A percentile compares a stretch with the other conserved stretches of the same genome.
These are phyloP conservation scores for Tothia fuscella DNA, from an alignment of 2,329 filamentous ascomycete genomes.

Conservation along the genomic window DNA sequence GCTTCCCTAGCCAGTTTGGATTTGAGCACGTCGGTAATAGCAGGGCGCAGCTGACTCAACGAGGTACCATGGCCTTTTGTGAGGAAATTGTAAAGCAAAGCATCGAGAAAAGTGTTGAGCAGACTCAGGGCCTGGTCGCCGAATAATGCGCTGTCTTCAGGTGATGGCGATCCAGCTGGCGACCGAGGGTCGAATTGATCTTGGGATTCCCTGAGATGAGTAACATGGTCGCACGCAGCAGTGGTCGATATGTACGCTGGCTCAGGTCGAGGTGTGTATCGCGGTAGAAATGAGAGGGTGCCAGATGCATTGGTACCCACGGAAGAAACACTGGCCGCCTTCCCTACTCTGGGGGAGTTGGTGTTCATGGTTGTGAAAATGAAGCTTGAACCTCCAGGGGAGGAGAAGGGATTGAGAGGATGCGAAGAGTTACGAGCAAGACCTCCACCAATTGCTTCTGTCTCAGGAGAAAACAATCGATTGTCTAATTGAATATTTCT, in stretches of 20 bases:
- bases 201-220: slow-evolving; percentile 71
- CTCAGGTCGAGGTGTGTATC: slow-evolving; percentile 50
- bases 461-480: too few species aligned
- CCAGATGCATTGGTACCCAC: slow-evolving; percentile 36
- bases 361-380: too few species aligned
- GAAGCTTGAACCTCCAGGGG: too few species aligned
- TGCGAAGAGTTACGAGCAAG: too few species aligned
- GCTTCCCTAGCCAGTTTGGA: slow-evolving; percentile 78
- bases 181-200: slow-evolving; percentile 59
- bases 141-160: slow-evolving; percentile 60
- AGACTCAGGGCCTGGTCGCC: slow-evolving; percentile 61
- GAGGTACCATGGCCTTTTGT: slow-evolving; percentile 66
- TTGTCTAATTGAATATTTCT: too few species aligned
- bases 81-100: slow-evolving; percentile 86
- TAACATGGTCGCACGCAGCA: slow-evolving; percentile 83
- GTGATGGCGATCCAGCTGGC: slow-evolving; percentile 42
- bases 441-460: too few species aligned
- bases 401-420: too few species aligned
- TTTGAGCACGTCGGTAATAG: slow-evolving; percentile 77
- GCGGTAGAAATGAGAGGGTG: slow-evolving; percentile 54
- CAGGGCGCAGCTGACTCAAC: slow-evolving; percentile 62
- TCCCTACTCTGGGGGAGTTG: slow-evolving; percentile 27
- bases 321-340: slow-evolving; percentile 40
- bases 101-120: slow-evolving; percentile 87
- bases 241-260: slow-evolving; percentile 80